Percentiles rank a stretch among this genome's conserved stretches.
These are phyloP conservation scores for Leccinum broughii DNA, from an alignment of 768 basidiomycete species.

Conservation along the genomic window DNA sequence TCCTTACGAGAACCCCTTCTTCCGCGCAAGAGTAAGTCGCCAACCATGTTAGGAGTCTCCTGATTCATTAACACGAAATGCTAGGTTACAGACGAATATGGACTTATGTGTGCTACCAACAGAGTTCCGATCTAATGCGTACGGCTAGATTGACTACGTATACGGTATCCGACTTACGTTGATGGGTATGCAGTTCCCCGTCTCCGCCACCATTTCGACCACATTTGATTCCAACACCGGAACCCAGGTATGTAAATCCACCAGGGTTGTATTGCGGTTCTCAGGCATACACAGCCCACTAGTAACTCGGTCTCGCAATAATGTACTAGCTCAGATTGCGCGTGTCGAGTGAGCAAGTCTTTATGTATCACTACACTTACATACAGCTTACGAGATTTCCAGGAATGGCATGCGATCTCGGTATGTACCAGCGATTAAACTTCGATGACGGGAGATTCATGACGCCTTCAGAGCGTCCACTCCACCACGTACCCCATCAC, in stretches of 20 bases:
- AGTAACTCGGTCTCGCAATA: slow-evolving; percentile 19
- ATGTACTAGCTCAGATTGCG: slow-evolving; percentile 2
- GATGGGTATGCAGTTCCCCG: slow-evolving; percentile 12
- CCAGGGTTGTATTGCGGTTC: not conserved
- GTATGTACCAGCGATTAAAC: slow-evolving; percentile 12
- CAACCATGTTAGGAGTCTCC: not conserved
- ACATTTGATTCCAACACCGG: slow-evolving; percentile 32
- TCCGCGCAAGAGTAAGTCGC: slow-evolving; percentile 22
- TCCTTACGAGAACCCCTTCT: slow-evolving; percentile 19
- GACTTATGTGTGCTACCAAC: slow-evolving; percentile 22
- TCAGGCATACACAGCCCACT: slow-evolving; percentile 24
- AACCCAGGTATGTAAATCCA: slow-evolving; percentile 27
- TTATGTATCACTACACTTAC: not conserved
- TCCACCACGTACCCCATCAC: slow-evolving; percentile 17
- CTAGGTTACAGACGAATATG: slow-evolving; percentile 10
- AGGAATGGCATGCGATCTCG: slow-evolving; percentile 13
- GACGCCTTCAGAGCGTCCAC: slow-evolving; percentile 16
- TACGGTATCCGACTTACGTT: slow-evolving; percentile 1
- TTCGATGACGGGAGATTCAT: not conserved
- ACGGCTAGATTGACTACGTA: slow-evolving; percentile 6
- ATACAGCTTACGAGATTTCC: slow-evolving; percentile 3
- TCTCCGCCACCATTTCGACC: slow-evolving; percentile 22
- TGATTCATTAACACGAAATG: not conserved
- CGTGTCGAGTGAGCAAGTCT: slow-evolving; percentile 14
- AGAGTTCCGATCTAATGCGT: slow-evolving; percentile 25